These are phyloP conservation scores for Arthroderma sp. DNA, from an alignment of 2,329 filamentous ascomycete species.

Conservation along the genomic window DNA sequence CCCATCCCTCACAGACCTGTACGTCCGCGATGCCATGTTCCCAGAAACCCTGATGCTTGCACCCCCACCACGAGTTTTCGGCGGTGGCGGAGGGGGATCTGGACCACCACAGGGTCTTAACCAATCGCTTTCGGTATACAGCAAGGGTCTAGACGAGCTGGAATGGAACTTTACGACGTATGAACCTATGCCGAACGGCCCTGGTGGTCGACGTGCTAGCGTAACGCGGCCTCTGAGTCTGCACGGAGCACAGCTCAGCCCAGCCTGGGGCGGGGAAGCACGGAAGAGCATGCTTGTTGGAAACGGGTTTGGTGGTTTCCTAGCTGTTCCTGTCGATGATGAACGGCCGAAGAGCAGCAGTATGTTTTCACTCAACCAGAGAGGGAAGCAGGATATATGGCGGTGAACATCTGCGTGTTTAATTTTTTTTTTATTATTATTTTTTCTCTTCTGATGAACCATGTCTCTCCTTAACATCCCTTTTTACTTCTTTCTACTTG, in stretches of 20 bases:
- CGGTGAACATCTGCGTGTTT: slow-evolving; percentile 14
- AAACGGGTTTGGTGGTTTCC: slow-evolving; percentile 53
- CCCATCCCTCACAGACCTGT: slow-evolving; percentile 61
- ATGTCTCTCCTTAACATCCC: not conserved
- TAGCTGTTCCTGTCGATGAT: slow-evolving; percentile 48
- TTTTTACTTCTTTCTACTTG: slow-evolving; percentile 22
- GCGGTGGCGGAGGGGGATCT: slow-evolving; percentile 19
- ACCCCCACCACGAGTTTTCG: slow-evolving; percentile 47
- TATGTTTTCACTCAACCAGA: slow-evolving; percentile 15
- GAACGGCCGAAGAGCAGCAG: slow-evolving; percentile 24
- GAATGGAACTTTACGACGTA: slow-evolving; percentile 57
- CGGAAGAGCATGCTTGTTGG: slow-evolving; percentile 51
- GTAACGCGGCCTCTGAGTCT: slow-evolving; percentile 34
- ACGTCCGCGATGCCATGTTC: slow-evolving; percentile 75
- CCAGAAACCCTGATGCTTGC: slow-evolving; percentile 64
- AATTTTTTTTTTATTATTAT: not conserved
- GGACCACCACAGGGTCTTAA: slow-evolving; percentile 28
- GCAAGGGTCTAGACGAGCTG: slow-evolving; percentile 52
- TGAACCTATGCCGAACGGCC: slow-evolving; percentile 30
- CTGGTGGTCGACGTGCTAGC: slow-evolving; percentile 21
- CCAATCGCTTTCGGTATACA: slow-evolving; percentile 49
- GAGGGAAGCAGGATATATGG: slow-evolving; percentile 28
- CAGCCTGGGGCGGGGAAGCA: slow-evolving; percentile 47
- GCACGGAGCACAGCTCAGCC: slow-evolving; percentile 34
- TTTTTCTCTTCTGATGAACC: not conserved